Evolutionary conservation across 176 grass and related monocot species (phyloP).

Genomic region (Saccharum spontaneum): DNA sequence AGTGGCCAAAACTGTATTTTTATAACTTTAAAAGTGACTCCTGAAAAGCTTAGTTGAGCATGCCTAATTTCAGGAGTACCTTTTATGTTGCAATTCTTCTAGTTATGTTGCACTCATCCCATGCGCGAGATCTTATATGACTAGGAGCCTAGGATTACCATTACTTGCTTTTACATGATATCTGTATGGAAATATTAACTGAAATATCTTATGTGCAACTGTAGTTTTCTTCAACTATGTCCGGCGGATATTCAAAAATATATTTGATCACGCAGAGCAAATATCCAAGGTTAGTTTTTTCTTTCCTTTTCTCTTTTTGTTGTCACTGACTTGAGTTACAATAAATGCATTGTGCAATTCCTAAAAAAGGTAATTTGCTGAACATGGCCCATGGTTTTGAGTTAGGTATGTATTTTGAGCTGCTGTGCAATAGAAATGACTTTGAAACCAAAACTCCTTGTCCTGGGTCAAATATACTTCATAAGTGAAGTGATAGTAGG

Average conservation of each 20-base stretch:
- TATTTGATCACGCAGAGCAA: constrained; percentile 95
- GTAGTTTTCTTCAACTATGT: constrained; percentile 95
- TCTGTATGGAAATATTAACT: constrained; percentile 12
- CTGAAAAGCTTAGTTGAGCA: neutral
- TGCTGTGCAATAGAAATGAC: constrained; percentile 3
- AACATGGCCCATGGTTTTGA: neutral
- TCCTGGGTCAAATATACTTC: neutral
- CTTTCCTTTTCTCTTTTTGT: neutral
- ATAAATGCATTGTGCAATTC: neutral
- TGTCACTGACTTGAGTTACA: constrained; percentile 14
- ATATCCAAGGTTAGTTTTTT: constrained; percentile 81
- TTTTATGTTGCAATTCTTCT: neutral
- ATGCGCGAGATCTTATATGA: neutral
- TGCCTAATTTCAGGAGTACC: constrained; percentile 1
- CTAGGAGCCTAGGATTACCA: neutral
- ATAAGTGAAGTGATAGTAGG: constrained; percentile 21
- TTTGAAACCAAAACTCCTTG: neutral
- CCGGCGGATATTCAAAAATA: constrained; percentile 91
- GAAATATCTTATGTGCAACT: constrained; percentile 39
- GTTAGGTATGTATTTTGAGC: neutral
- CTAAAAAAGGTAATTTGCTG: neutral
- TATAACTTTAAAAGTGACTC: neutral
- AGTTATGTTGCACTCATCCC: neutral
- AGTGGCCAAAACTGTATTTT: neutral
- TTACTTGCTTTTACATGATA: constrained; percentile 18